Evolutionary conservation across 2,329 filamentous ascomycete species (phyloP).

Genomic region (Colletotrichum viniferum): DNA sequence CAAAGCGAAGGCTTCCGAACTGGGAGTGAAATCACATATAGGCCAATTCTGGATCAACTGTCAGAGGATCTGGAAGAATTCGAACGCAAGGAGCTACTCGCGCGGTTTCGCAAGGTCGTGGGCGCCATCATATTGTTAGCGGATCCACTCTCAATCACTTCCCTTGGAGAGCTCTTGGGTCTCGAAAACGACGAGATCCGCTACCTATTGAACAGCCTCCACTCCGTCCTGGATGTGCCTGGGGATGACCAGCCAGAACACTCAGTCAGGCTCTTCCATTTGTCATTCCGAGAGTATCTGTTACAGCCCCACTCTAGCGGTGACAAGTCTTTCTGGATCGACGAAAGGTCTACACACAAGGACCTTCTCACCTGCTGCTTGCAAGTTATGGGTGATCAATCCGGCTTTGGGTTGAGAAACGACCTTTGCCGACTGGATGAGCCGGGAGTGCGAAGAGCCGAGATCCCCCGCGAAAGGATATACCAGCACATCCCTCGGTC

Average conservation of each 20-base stretch:
- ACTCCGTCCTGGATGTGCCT: not conserved
- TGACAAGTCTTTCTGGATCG: rapidly evolving
- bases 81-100: not conserved
- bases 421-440: not conserved
- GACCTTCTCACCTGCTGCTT: not conserved
- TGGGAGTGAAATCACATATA: not conserved
- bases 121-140: not conserved
- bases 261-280: not conserved
- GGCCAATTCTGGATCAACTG: not conserved
- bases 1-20: rapidly evolving
- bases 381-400: not conserved
- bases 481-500: not conserved
- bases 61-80: rapidly evolving
- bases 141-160: not conserved
- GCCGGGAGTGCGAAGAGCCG: not conserved
- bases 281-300: not conserved
- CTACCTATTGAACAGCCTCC: not conserved
- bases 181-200: not conserved
- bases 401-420: not conserved
- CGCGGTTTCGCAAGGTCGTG: not conserved
- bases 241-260: not conserved
- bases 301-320: not conserved
- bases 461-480: not conserved
- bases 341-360: not conserved
- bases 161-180: not conserved